Base-by-base conservation (phyloP, 805 yeast species). In the Peterozyma xylosa region DNA sequence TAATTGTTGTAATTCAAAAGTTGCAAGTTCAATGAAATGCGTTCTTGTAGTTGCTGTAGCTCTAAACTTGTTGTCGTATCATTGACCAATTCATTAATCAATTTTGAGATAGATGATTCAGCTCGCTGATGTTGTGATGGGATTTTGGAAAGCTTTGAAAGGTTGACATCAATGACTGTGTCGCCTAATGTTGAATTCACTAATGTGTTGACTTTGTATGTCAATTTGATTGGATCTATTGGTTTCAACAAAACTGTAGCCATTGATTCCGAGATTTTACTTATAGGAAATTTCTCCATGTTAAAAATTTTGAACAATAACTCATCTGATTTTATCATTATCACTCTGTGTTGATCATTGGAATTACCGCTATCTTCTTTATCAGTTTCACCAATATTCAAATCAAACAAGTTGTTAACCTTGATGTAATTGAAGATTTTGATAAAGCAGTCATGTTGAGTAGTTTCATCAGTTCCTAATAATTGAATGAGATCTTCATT, bases 131-230 rank as follows among this genome's bases (percentile, higher is more conserved):
- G 46, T 48, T 73, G 50, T 52, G 60, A 57, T 57, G 75, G 50
- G 55, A 57, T 57, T 51, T 65, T 39, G 54, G 61, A 46, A 59
- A 55, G 53, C 55, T 67, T 33, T 57, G 56, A 48, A 66, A 85
- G 80, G 48, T 77, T 81, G 41, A 93, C 70, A 57, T 93, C 99
- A 46, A 84, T 70, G 5, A 85, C 83, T 2, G 79, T 67, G 36
- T 87, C 95, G 27, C 96, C 96, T 46, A 86, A 67, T 2, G 91
- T 86, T 2, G 86, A 71, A 34, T 89, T 85, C 50, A 74, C 77
- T 46, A 84, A 84, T 1, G 95, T 90, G 55, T 80, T 75, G 33
- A 93, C 74, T 40, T 77, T 78, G 62, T 88, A 90, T 48, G 82
- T 83, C 15, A 93, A 54, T 35, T 73, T 74, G 33, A 93, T 78